Base-by-base conservation (phyloP, 805 yeast genomes). In the Metschnikowia bowlesiae region DNA sequence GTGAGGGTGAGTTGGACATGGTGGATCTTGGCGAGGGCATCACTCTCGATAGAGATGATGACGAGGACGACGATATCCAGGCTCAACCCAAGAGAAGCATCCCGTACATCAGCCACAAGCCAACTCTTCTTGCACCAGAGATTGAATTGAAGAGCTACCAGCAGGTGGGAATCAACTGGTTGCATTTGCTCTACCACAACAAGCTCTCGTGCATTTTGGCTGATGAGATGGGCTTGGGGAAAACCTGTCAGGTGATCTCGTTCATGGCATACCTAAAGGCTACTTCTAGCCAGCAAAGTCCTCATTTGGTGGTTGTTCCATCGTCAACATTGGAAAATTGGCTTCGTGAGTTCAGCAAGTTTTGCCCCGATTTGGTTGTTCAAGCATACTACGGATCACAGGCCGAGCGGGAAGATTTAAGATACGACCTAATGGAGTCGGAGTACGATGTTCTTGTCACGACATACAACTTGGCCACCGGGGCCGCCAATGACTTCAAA, bases 141-240 rank as follows among this genome's bases (percentile, higher is more conserved):
- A 75, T 89, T 14, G 80, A 79, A 37, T 74, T 94, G 59, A 94
- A 92, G 62, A 84, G 82, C 62, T 94, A 94, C 67, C 99, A 94
- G 71, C 94, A 90, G 59, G 96, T 91, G n/a, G 99, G 99, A 42
- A 71, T 94, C 47, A 94, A 94, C 65, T 94, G 99, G 99, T 73
- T 94, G 48, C 78, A 84, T 54, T 67, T 92, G 48, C 74, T 94
- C 31, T 94, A 92, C 65, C 82, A 81, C 51, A 82, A 86, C 62
- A 78, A 82, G 14, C 74, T 94, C 50, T 89, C 97, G 6, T 91
- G 99, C 70, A 94, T 94, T 50, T 73, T 94, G 44, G 99, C 99
- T 0, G 99, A 94, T 70, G 99, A 94, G 66, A 94, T 94, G 99
- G 99, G 96, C 5, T 74, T 94, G 44, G 99, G 99, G 52, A 94